These are phyloP conservation scores for Cutaneotrichosporon spelunceum DNA, from an alignment of 1,284 basidiomycete species.

Conservation along the genomic window DNA sequence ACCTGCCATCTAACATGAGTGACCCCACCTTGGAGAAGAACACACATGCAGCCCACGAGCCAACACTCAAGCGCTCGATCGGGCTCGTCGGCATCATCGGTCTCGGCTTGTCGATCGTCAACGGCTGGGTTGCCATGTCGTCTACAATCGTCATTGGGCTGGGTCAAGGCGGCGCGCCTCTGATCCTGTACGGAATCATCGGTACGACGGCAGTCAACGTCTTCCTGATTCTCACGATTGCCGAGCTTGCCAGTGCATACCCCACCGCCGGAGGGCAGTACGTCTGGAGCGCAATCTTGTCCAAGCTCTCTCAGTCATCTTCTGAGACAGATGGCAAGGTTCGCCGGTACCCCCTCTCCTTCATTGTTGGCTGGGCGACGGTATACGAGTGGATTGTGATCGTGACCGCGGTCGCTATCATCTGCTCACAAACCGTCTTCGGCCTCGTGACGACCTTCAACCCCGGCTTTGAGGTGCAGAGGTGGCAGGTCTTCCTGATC, in stretches of 20 bases:
- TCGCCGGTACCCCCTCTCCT: constrained; percentile 17
- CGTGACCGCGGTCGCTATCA: constrained; percentile 26
- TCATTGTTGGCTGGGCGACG: constrained; percentile 22
- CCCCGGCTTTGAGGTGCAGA: constrained; percentile 21
- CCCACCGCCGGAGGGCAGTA: constrained; percentile 19
- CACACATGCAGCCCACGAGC: background rate
- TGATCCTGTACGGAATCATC: constrained; percentile 18
- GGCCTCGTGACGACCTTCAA: constrained; percentile 20
- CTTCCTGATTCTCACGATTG: constrained; percentile 13
- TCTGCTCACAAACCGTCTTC: constrained; percentile 22
- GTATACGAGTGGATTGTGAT: constrained; percentile 26
- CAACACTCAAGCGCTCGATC: constrained; percentile 20
- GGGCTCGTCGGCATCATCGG: constrained; percentile 19
- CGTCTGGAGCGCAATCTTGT: constrained; percentile 17
- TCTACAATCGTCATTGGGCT: constrained; percentile 22
- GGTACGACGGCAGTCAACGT: constrained; percentile 16
- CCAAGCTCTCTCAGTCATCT: background rate
- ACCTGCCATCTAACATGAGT: background rate
- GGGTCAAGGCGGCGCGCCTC: constrained; percentile 13
- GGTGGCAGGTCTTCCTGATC: constrained; percentile 29
- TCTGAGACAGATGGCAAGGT: background rate
- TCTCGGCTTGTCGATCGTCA: constrained; percentile 20
- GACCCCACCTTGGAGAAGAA: background rate
- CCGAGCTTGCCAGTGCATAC: constrained; percentile 16
- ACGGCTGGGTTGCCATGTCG: constrained; percentile 23